Base-by-base conservation (phyloP, 306 rosid genomes). In the Begonia fuchsioides region DNA sequence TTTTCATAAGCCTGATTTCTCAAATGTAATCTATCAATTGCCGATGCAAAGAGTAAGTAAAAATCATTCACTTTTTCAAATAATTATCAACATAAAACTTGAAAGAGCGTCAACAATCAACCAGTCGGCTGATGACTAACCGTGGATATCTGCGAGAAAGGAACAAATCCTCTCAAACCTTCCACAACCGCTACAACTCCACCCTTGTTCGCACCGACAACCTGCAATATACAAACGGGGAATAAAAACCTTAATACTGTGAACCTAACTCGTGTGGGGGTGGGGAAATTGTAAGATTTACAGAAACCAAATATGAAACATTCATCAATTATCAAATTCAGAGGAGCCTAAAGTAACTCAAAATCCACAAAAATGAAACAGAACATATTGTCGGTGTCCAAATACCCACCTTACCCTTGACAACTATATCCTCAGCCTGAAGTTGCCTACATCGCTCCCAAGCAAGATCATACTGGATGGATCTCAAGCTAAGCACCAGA, bases 401-500 rank as follows among this genome's bases (percentile, higher is more conserved):
- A 71, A 72, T 54, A 76, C 97, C 55, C 56, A 84, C 97, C 93
- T 81, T 88, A 72, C 95, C 93, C 95, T 79, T 88, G 75, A 84
- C 65, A 64, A 88, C 86, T 53, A 73, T 87, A 77, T 90, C 98
- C 87, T 85, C 98, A 18, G 94, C 68, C 65, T 85, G 94, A 55
- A 90, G 95, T 65, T 90, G 97, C 55, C 95, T 74, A 57, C 97
- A 90, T 32, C 97, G 75, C 61, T 88, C 95, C 97, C 97, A 88
- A 0, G 93, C 93, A 63, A 90, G 82, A 49, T 79, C 93, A 68
- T 68, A 84, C 47, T 84, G 93, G 15, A 81, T 55, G 44, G 76
- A 46, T 64, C 79, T 81, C 57, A 90, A 74, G 74, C 95, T 90
- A 76, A 90, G 51, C 48, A 79, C 45, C 72, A 85, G 65, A 64